Evolutionary conservation across 306 rosid genomes (phyloP).

Genomic region (Dalbergia cochinchinensis): DNA sequence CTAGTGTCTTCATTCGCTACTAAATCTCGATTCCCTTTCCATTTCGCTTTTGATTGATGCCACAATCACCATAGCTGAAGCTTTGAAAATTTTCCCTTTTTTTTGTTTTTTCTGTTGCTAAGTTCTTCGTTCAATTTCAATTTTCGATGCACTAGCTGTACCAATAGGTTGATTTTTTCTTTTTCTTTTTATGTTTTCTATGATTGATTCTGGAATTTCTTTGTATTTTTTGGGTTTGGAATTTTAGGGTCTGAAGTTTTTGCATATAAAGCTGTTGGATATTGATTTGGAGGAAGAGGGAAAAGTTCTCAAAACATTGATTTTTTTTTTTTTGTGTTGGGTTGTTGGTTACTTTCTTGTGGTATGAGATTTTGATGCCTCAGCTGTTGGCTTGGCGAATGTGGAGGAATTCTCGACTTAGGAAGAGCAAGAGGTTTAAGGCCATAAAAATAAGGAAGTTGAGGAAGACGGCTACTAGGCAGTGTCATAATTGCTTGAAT

Average conservation of each 20-base stretch:
- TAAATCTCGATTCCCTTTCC: constrained; percentile 40
- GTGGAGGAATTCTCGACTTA: constrained; percentile 58
- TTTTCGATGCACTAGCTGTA: constrained; percentile 41
- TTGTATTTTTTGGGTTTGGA: constrained; percentile 42
- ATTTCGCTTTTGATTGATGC: constrained; percentile 54
- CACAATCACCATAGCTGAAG: constrained; percentile 36
- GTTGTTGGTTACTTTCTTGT: too few species aligned
- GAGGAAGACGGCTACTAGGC: constrained; percentile 84
- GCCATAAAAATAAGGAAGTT: constrained; percentile 92
- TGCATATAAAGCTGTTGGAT: constrained; percentile 42
- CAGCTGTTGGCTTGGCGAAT: too few species aligned
- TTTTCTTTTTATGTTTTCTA: constrained; percentile 4
- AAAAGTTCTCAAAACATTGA: constrained; percentile 52
- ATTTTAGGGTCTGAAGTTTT: constrained; percentile 76
- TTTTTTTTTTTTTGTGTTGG: background rate
- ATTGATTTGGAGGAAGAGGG: constrained; percentile 49
- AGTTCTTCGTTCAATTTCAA: constrained; percentile 33
- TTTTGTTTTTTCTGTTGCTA: constrained; percentile 27
- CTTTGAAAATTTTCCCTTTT: constrained; percentile 11
- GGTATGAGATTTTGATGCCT: too few species aligned
- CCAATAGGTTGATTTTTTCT: constrained; percentile 42
- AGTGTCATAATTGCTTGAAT: too few species aligned
- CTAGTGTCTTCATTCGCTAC: too few species aligned
- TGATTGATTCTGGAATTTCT: constrained; percentile 46
- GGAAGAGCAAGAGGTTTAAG: constrained; percentile 91